These are phyloP conservation scores for Botrytis deweyae DNA, from an alignment of 2,329 filamentous ascomycete species.

Conservation along the genomic window DNA sequence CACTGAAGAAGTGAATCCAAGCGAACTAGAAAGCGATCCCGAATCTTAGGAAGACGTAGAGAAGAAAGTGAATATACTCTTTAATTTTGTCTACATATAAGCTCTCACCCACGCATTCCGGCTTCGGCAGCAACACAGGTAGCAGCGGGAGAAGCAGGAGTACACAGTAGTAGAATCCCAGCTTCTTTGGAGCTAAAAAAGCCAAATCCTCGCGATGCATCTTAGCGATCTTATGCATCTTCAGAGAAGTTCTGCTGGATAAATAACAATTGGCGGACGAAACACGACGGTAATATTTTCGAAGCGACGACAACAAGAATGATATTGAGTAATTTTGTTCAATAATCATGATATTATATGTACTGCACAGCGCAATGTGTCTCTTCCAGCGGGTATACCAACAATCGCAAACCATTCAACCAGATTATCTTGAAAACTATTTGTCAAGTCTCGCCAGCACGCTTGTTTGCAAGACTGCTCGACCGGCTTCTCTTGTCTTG, in stretches of 20 bases:
- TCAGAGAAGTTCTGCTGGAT: not conserved
- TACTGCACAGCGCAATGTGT: too few species aligned
- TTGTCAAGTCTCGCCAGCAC: not conserved
- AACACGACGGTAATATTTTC: fast-evolving
- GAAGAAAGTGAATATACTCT: not conserved
- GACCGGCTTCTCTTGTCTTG: too few species aligned
- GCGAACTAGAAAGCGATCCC: not conserved
- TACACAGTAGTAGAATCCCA: not conserved
- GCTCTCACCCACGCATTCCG: not conserved
- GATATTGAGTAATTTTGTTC: fast-evolving
- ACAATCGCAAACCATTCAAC: too few species aligned
- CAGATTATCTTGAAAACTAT: too few species aligned
- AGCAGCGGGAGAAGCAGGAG: too few species aligned
- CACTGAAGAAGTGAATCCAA: not conserved
- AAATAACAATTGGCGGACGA: fast-evolving
- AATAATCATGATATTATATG: too few species aligned
- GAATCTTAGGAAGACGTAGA: fast-evolving
- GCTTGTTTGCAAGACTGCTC: too few species aligned
- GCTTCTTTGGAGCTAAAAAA: not conserved
- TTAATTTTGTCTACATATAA: not conserved
- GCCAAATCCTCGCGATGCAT: not conserved
- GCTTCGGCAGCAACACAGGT: not conserved
- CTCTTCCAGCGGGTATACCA: too few species aligned
- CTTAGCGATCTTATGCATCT: fast-evolving
- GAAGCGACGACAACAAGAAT: not conserved